Evolutionary conservation across 768 basidiomycete genomes (phyloP), one percentile per base, ranked within the genome.

Genomic region (Pleurotus salmoneostramineus): DNA sequence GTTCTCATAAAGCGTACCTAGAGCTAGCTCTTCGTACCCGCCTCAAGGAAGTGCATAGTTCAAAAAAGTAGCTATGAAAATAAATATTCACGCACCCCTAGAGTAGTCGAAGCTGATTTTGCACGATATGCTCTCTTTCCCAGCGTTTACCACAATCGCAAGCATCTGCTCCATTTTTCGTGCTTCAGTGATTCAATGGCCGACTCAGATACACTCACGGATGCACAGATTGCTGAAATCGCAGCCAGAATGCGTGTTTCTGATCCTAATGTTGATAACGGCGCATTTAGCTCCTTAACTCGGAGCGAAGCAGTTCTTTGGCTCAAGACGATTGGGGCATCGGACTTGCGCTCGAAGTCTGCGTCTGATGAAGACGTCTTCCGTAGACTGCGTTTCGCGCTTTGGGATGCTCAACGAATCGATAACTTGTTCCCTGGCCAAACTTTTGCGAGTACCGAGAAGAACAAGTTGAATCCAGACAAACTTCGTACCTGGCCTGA

Each of bases 341-440:
- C 58, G 45, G 44, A 47, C 57, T 14, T 57, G 57, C 47, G 58
- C 52, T 11, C 47, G 27, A 3, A 31, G 43, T 45, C 14, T 4
- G 31, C 57, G 44, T 32, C 60, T 44, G 36, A 46, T 47, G n/a
- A 56, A 48, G 60, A 60, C 31, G 50, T 60, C 21, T 56, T 56
- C 11, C 36, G 37, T 10, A 59, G 63, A 12, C 58, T 65, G 8
- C 56, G 61, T 3, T 36, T 55, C 15, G 59, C 50, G 12, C 59
- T 65, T 7, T 65, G 61, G 61, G 64, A 65, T 48, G 46, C 59
- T 21, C 62, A 65, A 47, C 56, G 64, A 40, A 58, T 65, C n/a
- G 64, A 65, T 32, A 60, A 65, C 56, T 50, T 63, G 4, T 63
- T 63, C 36, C 62, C 58, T 17, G 49, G 56, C 15, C 59, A 54